Base-by-base conservation (phyloP, 1,139 yeast genomes). In the Suhomyces kunorum region DNA sequence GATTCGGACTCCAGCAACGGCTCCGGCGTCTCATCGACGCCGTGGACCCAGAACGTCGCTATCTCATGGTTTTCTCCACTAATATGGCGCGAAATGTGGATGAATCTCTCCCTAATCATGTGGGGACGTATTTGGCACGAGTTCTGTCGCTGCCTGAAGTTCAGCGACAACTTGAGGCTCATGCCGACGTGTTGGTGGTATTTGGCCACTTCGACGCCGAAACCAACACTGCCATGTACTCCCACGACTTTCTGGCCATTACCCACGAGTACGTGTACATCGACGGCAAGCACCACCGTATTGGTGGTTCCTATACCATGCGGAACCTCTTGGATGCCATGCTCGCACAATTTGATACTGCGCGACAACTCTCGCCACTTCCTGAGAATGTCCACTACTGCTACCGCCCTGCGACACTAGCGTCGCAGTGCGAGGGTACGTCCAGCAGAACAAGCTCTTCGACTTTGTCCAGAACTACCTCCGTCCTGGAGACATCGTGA, bases 41-140 rank as follows among this genome's bases (percentile, higher is more conserved):
- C 36, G 47, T 66, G 34, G 67, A 66, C 1, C 34, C 57, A 3
- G 51, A 55, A 27, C 39, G 26, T 4, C 11, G 24, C 5, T 54
- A 56, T 29, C 59, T 64, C 32, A 62, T 61, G 45, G 51, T 68
- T 28, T 68, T 65, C 45, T 46, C 61, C 15, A 49, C 70, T 4
- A 57, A 63, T 43, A 56, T 61, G 81, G 85, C 54, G 64, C 79
- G 69, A 74, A 64, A 78, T 28, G 63, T 87, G 26, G 81, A 87
- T 59, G 96, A 88, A 62, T 60, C 74, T 4, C 64, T 68, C 47
- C 66, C 73, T 4, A 67, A 72, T 43, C 86, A 71, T 54, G 75
- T 81, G 40, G 95, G 95, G 16, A 74, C 76, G 14, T 86, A 82
- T 58, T 74, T 67, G 46, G 89, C 88, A 22, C 59, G 51, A 26